These are phyloP conservation scores for Aspergillus sp. DNA, from an alignment of 2,329 filamentous ascomycete genomes.

Conservation along the genomic window DNA sequence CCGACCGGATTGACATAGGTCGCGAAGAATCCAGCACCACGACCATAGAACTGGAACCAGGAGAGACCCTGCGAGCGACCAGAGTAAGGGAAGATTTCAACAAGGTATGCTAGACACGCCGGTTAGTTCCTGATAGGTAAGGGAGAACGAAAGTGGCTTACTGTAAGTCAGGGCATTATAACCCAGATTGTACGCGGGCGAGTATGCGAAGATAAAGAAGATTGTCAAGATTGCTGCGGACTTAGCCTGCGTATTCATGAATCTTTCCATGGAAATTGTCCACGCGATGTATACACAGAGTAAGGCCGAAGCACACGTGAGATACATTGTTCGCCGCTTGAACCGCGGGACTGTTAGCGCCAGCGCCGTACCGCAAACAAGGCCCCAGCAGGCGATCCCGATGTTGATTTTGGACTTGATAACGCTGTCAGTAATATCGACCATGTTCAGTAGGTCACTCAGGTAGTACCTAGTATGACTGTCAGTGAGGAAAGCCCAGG, in stretches of 20 bases:
- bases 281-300: conserved; percentile 56
- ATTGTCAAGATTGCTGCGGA: conserved; percentile 44
- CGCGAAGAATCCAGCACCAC: conserved; percentile 51
- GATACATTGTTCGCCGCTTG: conserved; percentile 45
- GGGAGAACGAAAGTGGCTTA: conserved; percentile 1
- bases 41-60: conserved; percentile 56
- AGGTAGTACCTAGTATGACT: conserved; percentile 28
- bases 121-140: not conserved
- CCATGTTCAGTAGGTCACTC: conserved; percentile 36
- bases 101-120: conserved; percentile 43
- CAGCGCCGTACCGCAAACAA: conserved; percentile 38
- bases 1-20: conserved; percentile 50
- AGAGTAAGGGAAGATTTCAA: conserved; percentile 61
- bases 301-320: conserved; percentile 52
- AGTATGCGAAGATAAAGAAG: conserved; percentile 63
- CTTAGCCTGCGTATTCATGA: conserved; percentile 32
- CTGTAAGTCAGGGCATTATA: conserved; percentile 61
- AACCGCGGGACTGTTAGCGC: conserved; percentile 45
- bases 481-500: conserved; percentile 14
- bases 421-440: conserved; percentile 37
- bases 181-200: conserved; percentile 63
- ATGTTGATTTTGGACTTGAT: conserved; percentile 43
- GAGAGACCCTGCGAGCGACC: conserved; percentile 60
- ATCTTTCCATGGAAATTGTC: conserved; percentile 50
- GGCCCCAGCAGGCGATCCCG: conserved; percentile 41